Percentiles rank a stretch among this genome's conserved stretches.
These are phyloP conservation scores for Diddensiella santjacobensis DNA, from an alignment of 805 yeast species.

Conservation along the genomic window DNA sequence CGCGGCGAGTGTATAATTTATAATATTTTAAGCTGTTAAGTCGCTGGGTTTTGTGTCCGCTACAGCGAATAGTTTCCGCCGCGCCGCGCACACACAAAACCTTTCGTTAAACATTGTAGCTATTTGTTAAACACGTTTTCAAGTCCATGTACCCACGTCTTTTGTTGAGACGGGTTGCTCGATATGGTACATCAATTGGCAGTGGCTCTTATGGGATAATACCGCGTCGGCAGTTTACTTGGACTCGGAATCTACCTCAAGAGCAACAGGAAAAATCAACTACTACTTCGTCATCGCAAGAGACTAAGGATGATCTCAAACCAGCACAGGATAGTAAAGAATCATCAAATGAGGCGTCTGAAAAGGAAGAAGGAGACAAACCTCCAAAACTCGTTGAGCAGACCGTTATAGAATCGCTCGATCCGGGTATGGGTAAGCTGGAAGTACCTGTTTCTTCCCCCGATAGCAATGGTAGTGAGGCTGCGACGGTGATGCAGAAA, in stretches of 20 bases:
- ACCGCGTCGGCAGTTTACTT: neutral
- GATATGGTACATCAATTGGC: neutral
- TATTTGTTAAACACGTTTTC: too few species aligned
- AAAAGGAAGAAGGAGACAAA: neutral
- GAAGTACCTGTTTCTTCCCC: neutral
- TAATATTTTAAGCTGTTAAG: neutral
- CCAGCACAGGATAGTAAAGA: too few species aligned
- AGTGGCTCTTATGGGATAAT: neutral
- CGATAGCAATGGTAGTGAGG: neutral
- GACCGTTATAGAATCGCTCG: neutral
- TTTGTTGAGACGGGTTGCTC: neutral
- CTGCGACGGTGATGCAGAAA: neutral
- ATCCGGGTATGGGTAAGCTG: neutral
- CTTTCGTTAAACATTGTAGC: neutral
- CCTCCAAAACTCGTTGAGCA: neutral
- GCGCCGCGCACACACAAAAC: neutral
- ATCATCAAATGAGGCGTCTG: neutral
- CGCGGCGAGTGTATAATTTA: slow-evolving; percentile 8
- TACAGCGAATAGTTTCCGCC: neutral
- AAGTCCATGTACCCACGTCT: neutral
- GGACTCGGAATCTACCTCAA: neutral
- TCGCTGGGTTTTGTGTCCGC: neutral
- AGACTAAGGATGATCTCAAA: neutral
- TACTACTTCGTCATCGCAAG: too few species aligned
- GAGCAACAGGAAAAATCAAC: too few species aligned